Percentiles rank a stretch among this genome's conserved stretches.
Conservation (phyloP, 768 basidiomycete species). For the Naganishia friedmannii region DNA sequence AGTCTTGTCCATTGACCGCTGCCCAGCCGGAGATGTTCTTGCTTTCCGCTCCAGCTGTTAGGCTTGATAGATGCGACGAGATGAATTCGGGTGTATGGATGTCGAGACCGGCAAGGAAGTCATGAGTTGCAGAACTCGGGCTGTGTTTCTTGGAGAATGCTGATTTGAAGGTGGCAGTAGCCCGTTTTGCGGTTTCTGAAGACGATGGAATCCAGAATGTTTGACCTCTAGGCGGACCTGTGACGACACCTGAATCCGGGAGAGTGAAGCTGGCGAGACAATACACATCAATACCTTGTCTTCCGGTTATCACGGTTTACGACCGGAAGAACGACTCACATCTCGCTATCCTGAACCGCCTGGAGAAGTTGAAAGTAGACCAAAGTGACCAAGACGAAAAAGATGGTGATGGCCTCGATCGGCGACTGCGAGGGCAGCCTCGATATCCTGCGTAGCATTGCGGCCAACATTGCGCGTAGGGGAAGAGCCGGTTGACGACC, state of each 20-base stretch:
- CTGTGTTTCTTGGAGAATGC: constrained; percentile 23
- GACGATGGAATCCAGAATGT: constrained; percentile 22
- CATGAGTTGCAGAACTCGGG: constrained; percentile 11
- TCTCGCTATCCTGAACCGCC: constrained; percentile 79
- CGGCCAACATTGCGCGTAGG: constrained; percentile 16
- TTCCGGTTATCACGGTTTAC: too few species aligned
- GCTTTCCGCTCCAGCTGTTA: constrained; percentile 14
- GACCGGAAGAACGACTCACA: constrained; percentile 35
- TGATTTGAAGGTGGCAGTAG: background rate
- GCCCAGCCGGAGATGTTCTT: constrained; percentile 12
- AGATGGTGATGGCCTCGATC: constrained; percentile 79
- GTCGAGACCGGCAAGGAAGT: constrained; percentile 8
- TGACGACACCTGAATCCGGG: background rate
- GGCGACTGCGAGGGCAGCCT: constrained; percentile 39
- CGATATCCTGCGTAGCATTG: constrained; percentile 23
- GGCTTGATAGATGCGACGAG: constrained; percentile 7
- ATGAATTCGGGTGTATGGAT: constrained; percentile 9
- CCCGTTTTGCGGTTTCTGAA: constrained; percentile 14
- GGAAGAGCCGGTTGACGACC: constrained; percentile 22
- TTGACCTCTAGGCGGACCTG: background rate
- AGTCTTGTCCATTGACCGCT: constrained; percentile 10
- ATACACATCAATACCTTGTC: background rate
- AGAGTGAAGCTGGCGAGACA: constrained; percentile 22
- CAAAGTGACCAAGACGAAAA: constrained; percentile 82
- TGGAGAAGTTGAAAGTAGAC: constrained; percentile 91